Evolutionary conservation across 129 eudicot species (phyloP).

Genomic region (Apium graveolens): DNA sequence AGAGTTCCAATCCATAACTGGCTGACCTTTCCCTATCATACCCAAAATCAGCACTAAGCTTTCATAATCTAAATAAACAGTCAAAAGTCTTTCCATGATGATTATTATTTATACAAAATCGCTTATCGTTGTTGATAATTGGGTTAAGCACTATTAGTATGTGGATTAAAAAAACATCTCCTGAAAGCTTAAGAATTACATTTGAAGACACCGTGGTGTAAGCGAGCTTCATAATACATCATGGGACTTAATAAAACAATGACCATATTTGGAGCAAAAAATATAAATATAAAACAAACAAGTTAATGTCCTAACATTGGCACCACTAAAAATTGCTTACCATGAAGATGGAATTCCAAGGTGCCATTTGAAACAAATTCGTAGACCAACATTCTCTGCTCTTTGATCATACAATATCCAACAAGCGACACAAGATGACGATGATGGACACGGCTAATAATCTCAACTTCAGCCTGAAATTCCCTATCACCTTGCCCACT

Average conservation of each 20-base stretch:
- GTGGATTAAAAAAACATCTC: not conserved
- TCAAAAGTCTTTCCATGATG: not conserved
- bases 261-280: not conserved
- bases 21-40: constrained; percentile 52
- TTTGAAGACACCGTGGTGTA: not conserved
- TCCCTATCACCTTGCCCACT: constrained; percentile 72
- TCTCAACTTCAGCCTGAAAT: constrained; percentile 58
- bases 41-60: constrained; percentile 6
- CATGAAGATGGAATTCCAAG: constrained; percentile 50
- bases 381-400: constrained; percentile 46
- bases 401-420: constrained; percentile 46
- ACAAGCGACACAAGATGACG: constrained; percentile 61
- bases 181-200: not conserved
- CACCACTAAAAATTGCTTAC: constrained; percentile 18
- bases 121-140: not conserved
- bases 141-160: not conserved
- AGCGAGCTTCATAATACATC: not conserved
- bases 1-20: constrained; percentile 59
- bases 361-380: constrained; percentile 50
- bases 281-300: not conserved
- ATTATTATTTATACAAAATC: not conserved
- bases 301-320: not conserved
- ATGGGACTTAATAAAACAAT: not conserved
- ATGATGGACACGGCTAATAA: constrained; percentile 58
- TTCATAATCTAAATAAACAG: not conserved